Evolutionary conservation across 441 rosid genomes (phyloP).

Genomic region (Macaranga tanarius): DNA sequence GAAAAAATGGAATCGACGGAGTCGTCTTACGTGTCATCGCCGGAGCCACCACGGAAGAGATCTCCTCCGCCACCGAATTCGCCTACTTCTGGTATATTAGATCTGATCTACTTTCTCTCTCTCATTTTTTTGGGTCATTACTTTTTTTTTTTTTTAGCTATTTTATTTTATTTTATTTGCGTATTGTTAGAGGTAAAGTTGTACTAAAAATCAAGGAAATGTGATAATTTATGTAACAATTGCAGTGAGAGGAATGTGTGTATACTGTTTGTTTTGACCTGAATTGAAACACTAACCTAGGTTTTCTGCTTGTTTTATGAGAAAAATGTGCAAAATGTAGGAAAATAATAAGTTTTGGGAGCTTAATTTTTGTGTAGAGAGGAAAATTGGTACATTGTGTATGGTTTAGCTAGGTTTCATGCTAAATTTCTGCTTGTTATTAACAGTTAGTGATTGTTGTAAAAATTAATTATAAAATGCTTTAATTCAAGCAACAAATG

Average conservation of each 20-base stretch:
- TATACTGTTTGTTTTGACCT: neutral
- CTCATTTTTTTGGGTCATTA: neutral
- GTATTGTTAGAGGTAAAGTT: neutral
- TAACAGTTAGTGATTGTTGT: neutral
- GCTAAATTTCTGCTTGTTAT: neutral
- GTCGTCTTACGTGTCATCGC: conserved; percentile 74
- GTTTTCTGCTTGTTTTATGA: neutral
- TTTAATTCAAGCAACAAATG: neutral
- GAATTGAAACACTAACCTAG: conserved; percentile 23
- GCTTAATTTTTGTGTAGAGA: no score
- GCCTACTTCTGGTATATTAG: conserved; percentile 71
- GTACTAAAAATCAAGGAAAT: neutral
- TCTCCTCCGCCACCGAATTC: conserved; percentile 70
- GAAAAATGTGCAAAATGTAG: neutral
- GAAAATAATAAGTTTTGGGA: neutral
- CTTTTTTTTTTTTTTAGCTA: no score
- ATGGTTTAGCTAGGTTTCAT: neutral
- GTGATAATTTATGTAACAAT: neutral
- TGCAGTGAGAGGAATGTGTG: no score
- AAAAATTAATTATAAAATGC: neutral
- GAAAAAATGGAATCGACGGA: conserved; percentile 89
- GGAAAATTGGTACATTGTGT: neutral
- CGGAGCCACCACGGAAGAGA: conserved; percentile 63
- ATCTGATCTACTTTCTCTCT: conserved; percentile 45
- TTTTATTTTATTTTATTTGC: neutral